A percentile compares a stretch with the other conserved stretches of the same genome.
phyloP scores from a whole-genome alignment of 2,329 filamentous ascomycete species.

The Pseudopyricularia cyperi region DNA sequence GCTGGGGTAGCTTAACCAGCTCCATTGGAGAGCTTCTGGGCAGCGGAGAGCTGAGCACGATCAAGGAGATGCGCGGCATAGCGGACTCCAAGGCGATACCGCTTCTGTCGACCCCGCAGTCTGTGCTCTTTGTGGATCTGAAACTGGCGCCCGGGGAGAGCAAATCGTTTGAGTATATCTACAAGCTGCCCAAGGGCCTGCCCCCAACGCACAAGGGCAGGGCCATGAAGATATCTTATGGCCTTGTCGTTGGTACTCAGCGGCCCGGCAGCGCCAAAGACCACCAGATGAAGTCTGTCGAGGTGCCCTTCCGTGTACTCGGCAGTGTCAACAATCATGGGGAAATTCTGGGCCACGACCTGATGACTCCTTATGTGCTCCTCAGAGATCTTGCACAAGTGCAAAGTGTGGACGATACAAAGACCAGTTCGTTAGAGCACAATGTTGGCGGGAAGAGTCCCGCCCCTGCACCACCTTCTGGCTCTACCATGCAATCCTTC shows the following conservation, averaged over 20 bases:
- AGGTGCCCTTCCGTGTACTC: conserved; percentile 83
- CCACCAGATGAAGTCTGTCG: conserved; percentile 79
- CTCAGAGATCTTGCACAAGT: conserved; percentile 70
- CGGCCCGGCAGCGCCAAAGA: conserved; percentile 65
- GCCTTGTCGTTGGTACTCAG: conserved; percentile 83
- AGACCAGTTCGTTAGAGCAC: neutral
- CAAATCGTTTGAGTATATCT: conserved; percentile 73
- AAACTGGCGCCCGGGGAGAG: conserved; percentile 80
- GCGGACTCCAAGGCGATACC: conserved; percentile 80
- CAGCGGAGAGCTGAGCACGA: conserved; percentile 74
- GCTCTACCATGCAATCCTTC: conserved; percentile 50
- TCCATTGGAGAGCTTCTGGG: conserved; percentile 83
- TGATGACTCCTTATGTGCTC: conserved; percentile 88
- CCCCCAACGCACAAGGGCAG: conserved; percentile 85
- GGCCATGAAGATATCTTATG: conserved; percentile 87
- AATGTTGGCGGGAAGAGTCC: conserved; percentile 2
- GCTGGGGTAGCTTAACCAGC: conserved; percentile 78
- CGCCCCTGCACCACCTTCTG: conserved; percentile 11
- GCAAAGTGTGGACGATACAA: conserved; percentile 30
- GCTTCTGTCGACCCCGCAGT: conserved; percentile 87
- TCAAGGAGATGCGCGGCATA: conserved; percentile 87
- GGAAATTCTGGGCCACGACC: conserved; percentile 80
- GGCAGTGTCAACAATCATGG: conserved; percentile 84
- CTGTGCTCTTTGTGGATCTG: conserved; percentile 88
- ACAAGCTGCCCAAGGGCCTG: conserved; percentile 75